Evolutionary conservation across 371 early-diverging fungal genomes (phyloP).

Genomic region (Circinella minor): DNA sequence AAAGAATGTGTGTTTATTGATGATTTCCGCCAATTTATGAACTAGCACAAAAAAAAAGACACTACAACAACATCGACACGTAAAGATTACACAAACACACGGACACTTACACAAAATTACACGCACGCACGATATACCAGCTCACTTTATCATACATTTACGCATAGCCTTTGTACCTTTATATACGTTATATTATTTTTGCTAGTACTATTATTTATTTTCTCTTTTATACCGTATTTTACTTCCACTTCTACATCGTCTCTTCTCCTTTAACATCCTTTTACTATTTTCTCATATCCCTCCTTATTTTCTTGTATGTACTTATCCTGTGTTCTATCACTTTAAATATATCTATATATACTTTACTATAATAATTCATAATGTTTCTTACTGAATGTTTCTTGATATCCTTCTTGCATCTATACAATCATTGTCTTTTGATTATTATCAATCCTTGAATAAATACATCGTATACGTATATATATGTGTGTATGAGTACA

Average conservation of each 20-base stretch:
- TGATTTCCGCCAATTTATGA: background rate
- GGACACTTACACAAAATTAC: background rate
- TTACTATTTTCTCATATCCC: background rate
- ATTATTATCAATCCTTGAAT: no score
- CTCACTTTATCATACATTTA: background rate
- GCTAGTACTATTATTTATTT: constrained; percentile 2
- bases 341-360: background rate
- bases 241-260: background rate
- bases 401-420: no score
- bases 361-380: background rate
- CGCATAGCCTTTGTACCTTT: background rate
- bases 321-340: background rate
- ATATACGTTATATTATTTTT: constrained; percentile 1
- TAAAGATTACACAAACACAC: background rate
- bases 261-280: background rate
- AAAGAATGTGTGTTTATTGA: background rate
- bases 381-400: no score
- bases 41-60: no score
- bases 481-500: no score
- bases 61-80: background rate
- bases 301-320: background rate
- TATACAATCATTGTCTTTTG: no score
- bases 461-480: no score
- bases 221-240: background rate
- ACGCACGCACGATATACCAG: background rate